Percentiles rank a stretch among this genome's conserved stretches.
phyloP scores from a whole-genome alignment of 306 rosid species.

The Astragalus glycyphyllos region DNA sequence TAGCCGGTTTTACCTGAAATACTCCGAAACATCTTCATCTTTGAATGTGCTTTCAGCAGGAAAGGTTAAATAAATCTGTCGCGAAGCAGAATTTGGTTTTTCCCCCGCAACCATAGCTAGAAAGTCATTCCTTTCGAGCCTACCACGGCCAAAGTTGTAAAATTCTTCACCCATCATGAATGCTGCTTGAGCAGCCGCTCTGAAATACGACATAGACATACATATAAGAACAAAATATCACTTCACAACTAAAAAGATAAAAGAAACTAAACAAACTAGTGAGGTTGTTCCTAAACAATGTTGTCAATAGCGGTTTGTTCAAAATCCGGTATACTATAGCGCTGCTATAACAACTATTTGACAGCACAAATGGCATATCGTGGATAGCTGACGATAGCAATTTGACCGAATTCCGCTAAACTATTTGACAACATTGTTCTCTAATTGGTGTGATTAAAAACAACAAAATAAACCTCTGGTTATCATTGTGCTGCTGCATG shows the following conservation, averaged over 20 bases:
- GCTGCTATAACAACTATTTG: no score
- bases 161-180: constrained; percentile 81
- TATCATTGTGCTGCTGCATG: constrained; percentile 77
- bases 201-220: constrained; percentile 44
- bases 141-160: constrained; percentile 64
- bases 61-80: constrained; percentile 93
- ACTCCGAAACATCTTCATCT: constrained; percentile 96
- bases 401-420: no score
- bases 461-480: constrained; percentile 53
- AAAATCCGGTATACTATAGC: no score
- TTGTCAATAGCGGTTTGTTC: no score
- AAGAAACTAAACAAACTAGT: constrained; percentile 3
- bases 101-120: constrained; percentile 66
- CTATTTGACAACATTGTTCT: no score
- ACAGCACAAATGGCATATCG: no score
- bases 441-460: no score
- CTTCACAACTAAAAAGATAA: not conserved
- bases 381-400: no score
- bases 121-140: constrained; percentile 82
- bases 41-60: constrained; percentile 98
- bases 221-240: constrained; percentile 15
- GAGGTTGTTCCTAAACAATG: not conserved
- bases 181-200: constrained; percentile 60
- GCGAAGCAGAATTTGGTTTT: constrained; percentile 79
- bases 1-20: constrained; percentile 70